These are phyloP conservation scores for Paratinospora sagittata DNA, from an alignment of 164 flowering plant species.

Conservation along the genomic window DNA sequence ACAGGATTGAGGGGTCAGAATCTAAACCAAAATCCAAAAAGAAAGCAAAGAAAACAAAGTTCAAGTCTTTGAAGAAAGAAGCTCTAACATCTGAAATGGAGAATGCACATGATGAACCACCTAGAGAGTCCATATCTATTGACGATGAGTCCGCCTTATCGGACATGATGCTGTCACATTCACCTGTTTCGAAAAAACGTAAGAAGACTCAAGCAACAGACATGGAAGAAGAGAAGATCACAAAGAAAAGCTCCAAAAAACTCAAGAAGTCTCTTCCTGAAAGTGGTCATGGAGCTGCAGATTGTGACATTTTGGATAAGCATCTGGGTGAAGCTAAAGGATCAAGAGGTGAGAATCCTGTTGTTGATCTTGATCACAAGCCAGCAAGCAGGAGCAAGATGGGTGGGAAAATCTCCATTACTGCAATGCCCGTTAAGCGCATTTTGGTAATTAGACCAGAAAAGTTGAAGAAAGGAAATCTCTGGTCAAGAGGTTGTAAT, in stretches of 20 bases:
- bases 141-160: conserved; percentile 45
- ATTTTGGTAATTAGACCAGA: conserved; percentile 78
- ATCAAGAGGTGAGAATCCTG: conserved; percentile 34
- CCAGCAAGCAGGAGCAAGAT: conserved; percentile 47
- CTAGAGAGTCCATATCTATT: conserved; percentile 35
- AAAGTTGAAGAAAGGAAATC: conserved; percentile 67
- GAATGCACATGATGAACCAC: conserved; percentile 33
- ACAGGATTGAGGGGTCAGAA: conserved; percentile 46
- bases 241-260: conserved; percentile 61
- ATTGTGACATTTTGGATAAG: conserved; percentile 25
- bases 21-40: conserved; percentile 68
- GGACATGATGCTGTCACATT: conserved; percentile 29
- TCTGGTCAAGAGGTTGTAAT: conserved; percentile 73
- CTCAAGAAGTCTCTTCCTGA: conserved; percentile 39
- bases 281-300: conserved; percentile 14
- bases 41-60: conserved; percentile 88
- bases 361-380: conserved; percentile 47
- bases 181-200: conserved; percentile 49
- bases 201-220: conserved; percentile 36
- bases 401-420: conserved; percentile 75
- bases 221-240: conserved; percentile 37
- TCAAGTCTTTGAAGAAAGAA: conserved; percentile 85
- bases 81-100: conserved; percentile 56
- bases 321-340: conserved; percentile 34
- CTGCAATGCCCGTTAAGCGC: conserved; percentile 72